A percentile compares a stretch with the other conserved stretches of the same genome.
Evolutionary conservation across 495 filamentous ascomycete genomes (phyloP).

Genomic region (Melanomma pulvis-pyrius): DNA sequence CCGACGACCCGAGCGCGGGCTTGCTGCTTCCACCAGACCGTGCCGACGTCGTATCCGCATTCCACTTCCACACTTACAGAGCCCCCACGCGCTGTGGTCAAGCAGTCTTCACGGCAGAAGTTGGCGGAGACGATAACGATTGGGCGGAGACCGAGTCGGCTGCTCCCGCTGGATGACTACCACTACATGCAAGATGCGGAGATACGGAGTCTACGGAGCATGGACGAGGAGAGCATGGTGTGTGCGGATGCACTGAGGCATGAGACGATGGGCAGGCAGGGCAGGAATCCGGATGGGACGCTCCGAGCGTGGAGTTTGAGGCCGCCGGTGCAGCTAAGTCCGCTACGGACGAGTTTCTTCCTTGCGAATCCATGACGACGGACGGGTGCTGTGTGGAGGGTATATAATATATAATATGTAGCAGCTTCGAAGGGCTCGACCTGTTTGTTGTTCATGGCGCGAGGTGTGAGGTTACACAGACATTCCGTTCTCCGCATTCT

Average conservation of each 20-base stretch:
- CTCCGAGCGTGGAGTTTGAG: conserved; percentile 16
- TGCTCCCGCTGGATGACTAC: conserved; percentile 11
- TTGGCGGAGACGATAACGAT: neutral
- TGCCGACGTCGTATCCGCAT: neutral
- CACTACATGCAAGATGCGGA: conserved; percentile 1
- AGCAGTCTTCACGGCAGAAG: conserved; percentile 1
- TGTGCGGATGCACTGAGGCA: conserved; percentile 19
- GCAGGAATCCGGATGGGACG: conserved; percentile 24
- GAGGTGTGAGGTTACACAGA: neutral
- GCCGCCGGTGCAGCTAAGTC: conserved; percentile 18
- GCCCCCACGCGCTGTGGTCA: neutral
- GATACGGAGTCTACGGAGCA: neutral
- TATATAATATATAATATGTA: too few species aligned
- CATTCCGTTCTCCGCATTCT: neutral
- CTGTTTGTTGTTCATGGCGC: too few species aligned
- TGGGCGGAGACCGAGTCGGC: conserved; percentile 11
- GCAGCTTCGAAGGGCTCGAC: too few species aligned
- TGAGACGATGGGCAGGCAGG: conserved; percentile 11
- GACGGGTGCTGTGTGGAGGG: neutral
- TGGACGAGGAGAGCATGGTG: conserved; percentile 29
- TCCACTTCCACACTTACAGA: neutral
- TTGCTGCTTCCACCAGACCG: neutral
- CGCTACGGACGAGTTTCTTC: conserved; percentile 17
- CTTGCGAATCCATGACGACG: neutral
- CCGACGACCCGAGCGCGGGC: neutral